A percentile compares a stretch with the other conserved stretches of the same genome.
phyloP scores from a whole-genome alignment of 176 grass and related monocot genomes.

The Carex scoparia region DNA sequence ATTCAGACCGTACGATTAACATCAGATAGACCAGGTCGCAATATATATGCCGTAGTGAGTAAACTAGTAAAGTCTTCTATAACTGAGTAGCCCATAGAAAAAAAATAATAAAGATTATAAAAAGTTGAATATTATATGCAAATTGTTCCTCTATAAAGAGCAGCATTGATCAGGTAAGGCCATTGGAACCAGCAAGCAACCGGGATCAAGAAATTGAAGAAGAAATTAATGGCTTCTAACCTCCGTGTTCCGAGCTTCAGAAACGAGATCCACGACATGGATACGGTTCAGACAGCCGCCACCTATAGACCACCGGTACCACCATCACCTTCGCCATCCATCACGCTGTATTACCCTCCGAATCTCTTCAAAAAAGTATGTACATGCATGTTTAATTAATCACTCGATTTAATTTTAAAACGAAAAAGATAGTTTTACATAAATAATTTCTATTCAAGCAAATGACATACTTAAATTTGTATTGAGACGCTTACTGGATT shows the following conservation, averaged over 20 bases:
- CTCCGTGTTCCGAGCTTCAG: slow-evolving; percentile 50
- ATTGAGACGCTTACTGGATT: not conserved
- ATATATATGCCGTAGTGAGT: not conserved
- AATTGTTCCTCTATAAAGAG: slow-evolving; percentile 18
- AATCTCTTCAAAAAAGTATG: slow-evolving; percentile 76
- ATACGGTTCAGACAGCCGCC: slow-evolving; percentile 35
- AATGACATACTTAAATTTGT: not conserved
- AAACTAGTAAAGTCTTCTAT: not conserved
- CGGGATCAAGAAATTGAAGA: not conserved
- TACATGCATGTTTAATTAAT: no score
- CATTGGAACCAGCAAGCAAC: not conserved
- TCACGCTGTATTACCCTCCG: slow-evolving; percentile 58
- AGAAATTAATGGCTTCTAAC: slow-evolving; percentile 48
- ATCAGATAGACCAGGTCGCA: not conserved
- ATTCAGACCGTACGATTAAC: not conserved
- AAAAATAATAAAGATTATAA: not conserved
- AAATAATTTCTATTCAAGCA: not conserved
- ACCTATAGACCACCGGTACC: not conserved
- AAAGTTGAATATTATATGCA: not conserved
- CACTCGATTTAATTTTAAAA: no score
- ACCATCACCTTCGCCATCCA: slow-evolving; percentile 24
- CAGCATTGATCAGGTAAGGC: not conserved
- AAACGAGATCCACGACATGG: slow-evolving; percentile 75
- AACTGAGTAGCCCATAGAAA: not conserved
- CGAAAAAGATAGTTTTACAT: not conserved